phyloP scores from a whole-genome alignment of 345 rosid genomes.

The Moringa oleifera region DNA sequence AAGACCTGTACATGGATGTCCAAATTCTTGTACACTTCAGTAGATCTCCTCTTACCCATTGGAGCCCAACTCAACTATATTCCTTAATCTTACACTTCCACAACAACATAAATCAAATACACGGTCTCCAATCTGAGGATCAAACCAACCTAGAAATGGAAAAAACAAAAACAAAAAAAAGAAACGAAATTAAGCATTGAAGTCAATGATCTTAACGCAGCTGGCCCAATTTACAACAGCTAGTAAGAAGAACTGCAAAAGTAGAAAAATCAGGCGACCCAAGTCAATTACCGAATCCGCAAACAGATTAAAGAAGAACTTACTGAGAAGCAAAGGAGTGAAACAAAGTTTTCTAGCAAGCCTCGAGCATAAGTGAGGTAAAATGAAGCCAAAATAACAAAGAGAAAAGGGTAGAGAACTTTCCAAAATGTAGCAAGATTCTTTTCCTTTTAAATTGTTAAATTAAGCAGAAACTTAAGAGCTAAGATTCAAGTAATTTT shows the following conservation, averaged over 20 bases:
- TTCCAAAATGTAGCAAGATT: constrained; percentile 16
- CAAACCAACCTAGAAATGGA: constrained; percentile 6
- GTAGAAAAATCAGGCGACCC: neutral
- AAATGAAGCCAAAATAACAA: constrained; percentile 20
- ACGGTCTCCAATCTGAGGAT: constrained; percentile 37
- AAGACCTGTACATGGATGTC: constrained; percentile 42
- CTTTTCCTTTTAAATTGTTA: constrained; percentile 11
- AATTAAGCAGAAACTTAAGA: constrained; percentile 35
- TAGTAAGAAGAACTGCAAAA: neutral
- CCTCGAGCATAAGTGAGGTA: constrained; percentile 9
- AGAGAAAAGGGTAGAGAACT: constrained; percentile 16
- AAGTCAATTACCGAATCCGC: neutral
- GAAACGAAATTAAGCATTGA: constrained; percentile 10
- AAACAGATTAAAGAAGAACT: constrained; percentile 13
- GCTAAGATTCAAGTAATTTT: constrained; percentile 48
- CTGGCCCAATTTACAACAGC: constrained; percentile 18
- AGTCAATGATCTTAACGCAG: constrained; percentile 12
- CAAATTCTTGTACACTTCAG: constrained; percentile 24
- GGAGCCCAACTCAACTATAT: constrained; percentile 28
- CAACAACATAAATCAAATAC: constrained; percentile 27
- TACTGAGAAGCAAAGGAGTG: constrained; percentile 28
- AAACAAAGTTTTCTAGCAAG: constrained; percentile 17
- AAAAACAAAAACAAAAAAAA: too few species aligned
- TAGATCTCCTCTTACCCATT: constrained; percentile 61
- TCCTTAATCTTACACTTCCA: constrained; percentile 2